These are phyloP conservation scores for Populus tomentosa DNA, from an alignment of 441 rosid species.

Conservation along the genomic window DNA sequence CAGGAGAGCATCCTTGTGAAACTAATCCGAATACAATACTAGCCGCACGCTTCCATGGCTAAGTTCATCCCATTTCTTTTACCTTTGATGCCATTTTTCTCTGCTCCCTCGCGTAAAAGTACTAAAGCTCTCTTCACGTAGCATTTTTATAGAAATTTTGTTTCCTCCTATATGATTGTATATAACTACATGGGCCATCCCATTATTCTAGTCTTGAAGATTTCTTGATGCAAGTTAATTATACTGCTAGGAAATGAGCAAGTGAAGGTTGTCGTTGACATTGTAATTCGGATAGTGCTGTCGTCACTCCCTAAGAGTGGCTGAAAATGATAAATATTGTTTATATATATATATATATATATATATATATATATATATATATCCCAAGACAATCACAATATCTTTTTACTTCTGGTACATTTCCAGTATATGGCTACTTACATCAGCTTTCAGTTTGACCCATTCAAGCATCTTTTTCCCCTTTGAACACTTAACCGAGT, in stretches of 20 bases:
- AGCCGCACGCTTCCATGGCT: neutral
- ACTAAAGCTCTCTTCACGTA: neutral
- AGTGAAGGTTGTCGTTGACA: neutral
- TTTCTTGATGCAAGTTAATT: neutral
- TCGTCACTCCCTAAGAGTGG: neutral
- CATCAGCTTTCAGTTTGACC: neutral
- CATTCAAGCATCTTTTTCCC: neutral
- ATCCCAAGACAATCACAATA: neutral
- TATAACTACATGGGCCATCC: neutral
- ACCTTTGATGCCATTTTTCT: neutral
- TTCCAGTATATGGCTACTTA: neutral
- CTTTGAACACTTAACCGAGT: neutral
- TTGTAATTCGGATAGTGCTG: neutral
- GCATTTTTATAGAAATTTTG: conserved; percentile 13
- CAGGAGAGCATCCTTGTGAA: conserved; percentile 13
- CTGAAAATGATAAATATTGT: conserved; percentile 2
- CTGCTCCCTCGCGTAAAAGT: neutral
- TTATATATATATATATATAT: too few relatives aligned
- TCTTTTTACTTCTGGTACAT: neutral
- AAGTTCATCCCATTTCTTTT: neutral
- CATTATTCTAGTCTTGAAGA: neutral
- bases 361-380: too few relatives aligned
- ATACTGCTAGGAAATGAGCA: conserved; percentile 1
- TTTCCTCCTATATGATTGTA: neutral
- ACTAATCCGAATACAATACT: neutral